Percentiles rank a stretch among this genome's conserved stretches.
Evolutionary conservation across 768 basidiomycete species (phyloP).

Genomic region (Tricholoma matsutake): DNA sequence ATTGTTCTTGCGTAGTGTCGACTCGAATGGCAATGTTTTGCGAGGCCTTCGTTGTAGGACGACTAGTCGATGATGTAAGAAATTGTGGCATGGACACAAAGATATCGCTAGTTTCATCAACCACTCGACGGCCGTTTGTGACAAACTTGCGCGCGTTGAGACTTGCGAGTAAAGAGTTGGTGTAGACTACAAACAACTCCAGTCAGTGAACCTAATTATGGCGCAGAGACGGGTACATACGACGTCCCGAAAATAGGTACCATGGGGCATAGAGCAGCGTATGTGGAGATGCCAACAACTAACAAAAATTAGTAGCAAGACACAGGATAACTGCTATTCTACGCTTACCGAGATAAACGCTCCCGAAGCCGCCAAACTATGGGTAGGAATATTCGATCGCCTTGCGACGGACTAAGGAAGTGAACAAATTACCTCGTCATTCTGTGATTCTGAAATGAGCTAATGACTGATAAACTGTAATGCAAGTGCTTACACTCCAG

Average conservation of each 20-base stretch:
- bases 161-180: conserved; percentile 26
- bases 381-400: not conserved
- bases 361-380: conserved; percentile 5
- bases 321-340: conserved; percentile 6
- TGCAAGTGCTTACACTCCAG: conserved; percentile 13
- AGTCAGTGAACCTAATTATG: not conserved
- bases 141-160: conserved; percentile 16
- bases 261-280: too few species aligned
- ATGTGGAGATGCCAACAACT: too few species aligned
- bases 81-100: too few species aligned
- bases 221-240: conserved; percentile 17
- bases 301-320: too few species aligned
- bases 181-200: conserved; percentile 19
- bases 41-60: too few species aligned
- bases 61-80: too few species aligned
- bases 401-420: not conserved
- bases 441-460: not conserved
- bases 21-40: too few species aligned
- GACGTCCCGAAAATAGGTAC: conserved; percentile 29
- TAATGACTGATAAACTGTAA: not conserved
- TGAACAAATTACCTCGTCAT: conserved; percentile 5
- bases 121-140: not conserved
- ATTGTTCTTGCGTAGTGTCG: too few species aligned
- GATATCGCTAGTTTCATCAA: too few species aligned
- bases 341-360: conserved; percentile 9